Conservation (phyloP, 192 early-diverging fungal species). For the Linnemannia exigua region DNA sequence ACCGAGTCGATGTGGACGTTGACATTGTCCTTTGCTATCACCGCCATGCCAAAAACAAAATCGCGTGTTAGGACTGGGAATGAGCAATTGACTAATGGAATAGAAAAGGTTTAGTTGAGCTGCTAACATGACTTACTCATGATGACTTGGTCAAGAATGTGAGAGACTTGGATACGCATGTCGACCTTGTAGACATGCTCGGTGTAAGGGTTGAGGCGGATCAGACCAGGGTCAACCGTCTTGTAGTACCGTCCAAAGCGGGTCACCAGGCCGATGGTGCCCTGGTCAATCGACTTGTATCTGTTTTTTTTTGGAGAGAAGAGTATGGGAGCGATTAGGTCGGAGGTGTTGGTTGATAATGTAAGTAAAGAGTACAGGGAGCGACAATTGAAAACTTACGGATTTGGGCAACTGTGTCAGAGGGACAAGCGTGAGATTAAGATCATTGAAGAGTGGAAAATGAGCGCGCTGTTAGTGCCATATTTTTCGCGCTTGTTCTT, state of each 20-base stretch:
- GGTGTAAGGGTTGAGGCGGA: slow-evolving; percentile 65
- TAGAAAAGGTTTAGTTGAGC: background rate
- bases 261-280: slow-evolving; percentile 75
- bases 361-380: background rate
- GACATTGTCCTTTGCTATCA: slow-evolving; percentile 67
- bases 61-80: background rate
- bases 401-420: slow-evolving; percentile 42
- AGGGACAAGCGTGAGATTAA: background rate
- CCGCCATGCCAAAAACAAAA: background rate
- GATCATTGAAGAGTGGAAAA: background rate
- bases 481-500: background rate
- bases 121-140: slow-evolving; percentile 60
- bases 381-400: slow-evolving; percentile 13
- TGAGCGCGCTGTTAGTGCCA: background rate
- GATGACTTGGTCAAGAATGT: slow-evolving; percentile 76
- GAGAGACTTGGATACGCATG: slow-evolving; percentile 59
- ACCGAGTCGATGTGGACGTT: slow-evolving; percentile 86
- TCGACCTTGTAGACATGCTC: slow-evolving; percentile 61
- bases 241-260: slow-evolving; percentile 72
- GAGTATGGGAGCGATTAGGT: background rate
- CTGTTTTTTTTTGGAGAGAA: background rate
- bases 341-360: background rate
- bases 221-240: slow-evolving; percentile 67
- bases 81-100: background rate
- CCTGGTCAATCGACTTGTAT: slow-evolving; percentile 78